These are phyloP conservation scores for Phytophthora agathidicida DNA, from an alignment of 352 stramenopile genomes.

Conservation along the genomic window DNA sequence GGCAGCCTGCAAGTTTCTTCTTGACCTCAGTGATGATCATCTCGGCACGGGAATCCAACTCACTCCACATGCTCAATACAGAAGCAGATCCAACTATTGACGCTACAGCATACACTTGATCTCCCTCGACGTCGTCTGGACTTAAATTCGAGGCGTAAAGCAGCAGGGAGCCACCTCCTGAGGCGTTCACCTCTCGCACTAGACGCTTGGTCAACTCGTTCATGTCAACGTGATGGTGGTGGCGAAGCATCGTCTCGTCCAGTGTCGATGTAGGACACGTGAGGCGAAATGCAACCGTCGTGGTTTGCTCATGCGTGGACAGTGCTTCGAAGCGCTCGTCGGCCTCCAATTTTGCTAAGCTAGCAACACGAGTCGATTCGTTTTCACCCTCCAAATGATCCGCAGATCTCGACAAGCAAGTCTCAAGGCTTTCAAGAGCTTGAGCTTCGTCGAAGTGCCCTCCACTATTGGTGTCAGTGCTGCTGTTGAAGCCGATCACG, in stretches of 20 bases:
- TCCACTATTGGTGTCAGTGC: background rate
- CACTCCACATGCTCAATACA: constrained; percentile 61
- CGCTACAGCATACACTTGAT: constrained; percentile 44
- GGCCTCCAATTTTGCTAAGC: constrained; percentile 36
- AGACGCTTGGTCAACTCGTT: constrained; percentile 66
- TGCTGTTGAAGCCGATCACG: constrained; percentile 54
- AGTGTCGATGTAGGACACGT: constrained; percentile 53
- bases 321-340: constrained; percentile 53
- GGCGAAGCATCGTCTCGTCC: constrained; percentile 67
- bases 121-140: constrained; percentile 5
- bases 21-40: constrained; percentile 60
- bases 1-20: constrained; percentile 58
- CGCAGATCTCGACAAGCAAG: constrained; percentile 22
- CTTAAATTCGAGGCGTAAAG: constrained; percentile 24
- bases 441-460: constrained; percentile 40
- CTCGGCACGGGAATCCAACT: constrained; percentile 48
- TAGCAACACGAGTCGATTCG: constrained; percentile 7
- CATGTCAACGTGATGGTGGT: constrained; percentile 79
- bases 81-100: constrained; percentile 48
- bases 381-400: constrained; percentile 10
- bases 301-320: background rate
- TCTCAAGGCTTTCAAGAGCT: constrained; percentile 36
- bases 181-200: constrained; percentile 66
- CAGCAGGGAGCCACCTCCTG: constrained; percentile 53
- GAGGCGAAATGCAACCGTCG: constrained; percentile 49